Evolutionary conservation across 129 eudicot species (phyloP).

Genomic region (Pseudognaphalium luteoalbum): DNA sequence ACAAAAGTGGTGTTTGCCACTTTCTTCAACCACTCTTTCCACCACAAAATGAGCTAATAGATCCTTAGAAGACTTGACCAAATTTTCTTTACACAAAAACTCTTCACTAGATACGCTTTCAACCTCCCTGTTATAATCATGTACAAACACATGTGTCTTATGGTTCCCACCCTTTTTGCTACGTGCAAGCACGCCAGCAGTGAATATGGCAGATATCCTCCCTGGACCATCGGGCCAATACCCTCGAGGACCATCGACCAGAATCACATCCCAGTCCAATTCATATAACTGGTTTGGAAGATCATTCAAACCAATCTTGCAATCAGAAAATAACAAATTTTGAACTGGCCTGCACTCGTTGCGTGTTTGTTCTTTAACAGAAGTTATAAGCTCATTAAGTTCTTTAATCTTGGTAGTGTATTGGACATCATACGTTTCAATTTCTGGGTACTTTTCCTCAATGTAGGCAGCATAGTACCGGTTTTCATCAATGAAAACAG

Average conservation of each 20-base stretch:
- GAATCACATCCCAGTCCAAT: conserved; percentile 82
- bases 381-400: conserved; percentile 53
- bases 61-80: conserved; percentile 76
- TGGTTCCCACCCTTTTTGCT: conserved; percentile 79
- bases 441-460: conserved; percentile 79
- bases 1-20: conserved; percentile 54
- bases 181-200: conserved; percentile 89
- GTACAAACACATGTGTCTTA: conserved; percentile 86
- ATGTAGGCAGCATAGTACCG: conserved; percentile 91
- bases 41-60: conserved; percentile 80
- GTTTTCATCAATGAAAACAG: conserved; percentile 91
- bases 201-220: conserved; percentile 80
- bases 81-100: conserved; percentile 86
- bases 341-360: conserved; percentile 96
- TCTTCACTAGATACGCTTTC: conserved; percentile 83
- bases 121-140: conserved; percentile 72
- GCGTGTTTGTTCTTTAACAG: conserved; percentile 56
- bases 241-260: conserved; percentile 95
- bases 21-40: conserved; percentile 60
- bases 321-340: conserved; percentile 83
- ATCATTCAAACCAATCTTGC: conserved; percentile 82
- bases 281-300: conserved; percentile 92
- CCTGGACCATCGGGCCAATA: conserved; percentile 99
- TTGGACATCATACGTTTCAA: conserved; percentile 91
- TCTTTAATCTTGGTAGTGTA: conserved; percentile 78